Evolutionary conservation across 495 filamentous ascomycete species (phyloP).

Genomic region (Penicillium herquei): DNA sequence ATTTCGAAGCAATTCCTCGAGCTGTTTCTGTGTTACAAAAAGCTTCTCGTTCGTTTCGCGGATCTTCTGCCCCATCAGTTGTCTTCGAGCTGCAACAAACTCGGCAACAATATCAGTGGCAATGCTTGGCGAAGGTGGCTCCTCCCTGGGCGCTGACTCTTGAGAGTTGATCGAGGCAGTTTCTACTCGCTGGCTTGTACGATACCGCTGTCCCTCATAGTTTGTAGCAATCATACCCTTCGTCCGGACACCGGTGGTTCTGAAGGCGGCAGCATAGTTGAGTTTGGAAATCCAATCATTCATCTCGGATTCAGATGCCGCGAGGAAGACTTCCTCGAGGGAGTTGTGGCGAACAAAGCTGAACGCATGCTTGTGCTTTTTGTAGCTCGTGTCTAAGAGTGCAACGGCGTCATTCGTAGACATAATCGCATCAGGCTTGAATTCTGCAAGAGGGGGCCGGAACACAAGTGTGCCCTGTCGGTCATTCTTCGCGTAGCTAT

Average conservation of each 20-base stretch:
- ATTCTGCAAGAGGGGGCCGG: conserved; percentile 81
- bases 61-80: conserved; percentile 81
- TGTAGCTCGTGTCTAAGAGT: conserved; percentile 80
- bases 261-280: conserved; percentile 93
- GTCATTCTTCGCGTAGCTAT: conserved; percentile 64
- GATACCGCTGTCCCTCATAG: conserved; percentile 78
- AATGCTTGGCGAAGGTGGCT: conserved; percentile 56
- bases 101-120: conserved; percentile 79
- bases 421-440: conserved; percentile 90
- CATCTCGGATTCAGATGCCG: conserved; percentile 84
- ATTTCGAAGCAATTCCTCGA: conserved; percentile 82
- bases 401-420: conserved; percentile 91
- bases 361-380: conserved; percentile 95
- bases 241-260: conserved; percentile 87
- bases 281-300: conserved; percentile 97
- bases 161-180: conserved; percentile 37
- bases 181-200: conserved; percentile 66
- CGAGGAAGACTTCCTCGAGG: conserved; percentile 86
- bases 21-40: conserved; percentile 63
- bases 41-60: conserved; percentile 81
- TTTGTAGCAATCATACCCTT: conserved; percentile 80
- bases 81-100: conserved; percentile 73
- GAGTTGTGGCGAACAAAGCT: conserved; percentile 85
- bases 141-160: conserved; percentile 24
- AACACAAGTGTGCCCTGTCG: conserved; percentile 68